Evolutionary conservation across 345 rosid genomes (phyloP).

Genomic region (Alliaria petiolata): DNA sequence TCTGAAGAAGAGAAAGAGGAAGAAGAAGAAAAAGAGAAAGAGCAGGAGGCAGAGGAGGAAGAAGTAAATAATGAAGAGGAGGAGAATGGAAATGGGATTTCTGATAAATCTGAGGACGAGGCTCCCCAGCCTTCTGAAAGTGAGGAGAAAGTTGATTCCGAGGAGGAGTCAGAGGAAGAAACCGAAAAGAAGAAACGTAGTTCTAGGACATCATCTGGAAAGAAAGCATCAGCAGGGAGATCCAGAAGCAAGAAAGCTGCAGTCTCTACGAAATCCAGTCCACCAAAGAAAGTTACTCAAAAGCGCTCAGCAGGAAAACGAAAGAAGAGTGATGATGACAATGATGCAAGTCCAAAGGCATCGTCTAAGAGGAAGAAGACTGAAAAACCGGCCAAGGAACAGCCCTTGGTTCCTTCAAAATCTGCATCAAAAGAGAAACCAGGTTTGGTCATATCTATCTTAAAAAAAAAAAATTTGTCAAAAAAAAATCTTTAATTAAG

Average conservation of each 20-base stretch:
- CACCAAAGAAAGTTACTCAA: constrained; percentile 45
- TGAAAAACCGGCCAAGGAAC: constrained; percentile 40
- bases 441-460: constrained; percentile 36
- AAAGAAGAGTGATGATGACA: constrained; percentile 51
- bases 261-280: constrained; percentile 40
- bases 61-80: constrained; percentile 37
- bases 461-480: background rate
- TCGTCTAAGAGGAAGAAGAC: constrained; percentile 59
- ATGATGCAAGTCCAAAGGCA: constrained; percentile 56
- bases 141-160: constrained; percentile 52
- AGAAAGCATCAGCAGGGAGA: constrained; percentile 54
- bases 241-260: constrained; percentile 50
- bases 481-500: too few species aligned
- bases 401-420: constrained; percentile 43
- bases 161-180: constrained; percentile 70
- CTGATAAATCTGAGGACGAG: constrained; percentile 33
- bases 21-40: constrained; percentile 47
- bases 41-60: constrained; percentile 46
- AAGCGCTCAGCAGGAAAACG: constrained; percentile 49
- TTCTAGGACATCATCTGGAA: constrained; percentile 37
- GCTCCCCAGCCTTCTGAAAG: constrained; percentile 62
- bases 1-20: constrained; percentile 40
- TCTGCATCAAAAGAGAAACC: constrained; percentile 65
- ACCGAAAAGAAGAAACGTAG: constrained; percentile 47
- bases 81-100: constrained; percentile 56